phyloP scores from a whole-genome alignment of 768 basidiomycete species.

The Naganishia kalamii region DNA sequence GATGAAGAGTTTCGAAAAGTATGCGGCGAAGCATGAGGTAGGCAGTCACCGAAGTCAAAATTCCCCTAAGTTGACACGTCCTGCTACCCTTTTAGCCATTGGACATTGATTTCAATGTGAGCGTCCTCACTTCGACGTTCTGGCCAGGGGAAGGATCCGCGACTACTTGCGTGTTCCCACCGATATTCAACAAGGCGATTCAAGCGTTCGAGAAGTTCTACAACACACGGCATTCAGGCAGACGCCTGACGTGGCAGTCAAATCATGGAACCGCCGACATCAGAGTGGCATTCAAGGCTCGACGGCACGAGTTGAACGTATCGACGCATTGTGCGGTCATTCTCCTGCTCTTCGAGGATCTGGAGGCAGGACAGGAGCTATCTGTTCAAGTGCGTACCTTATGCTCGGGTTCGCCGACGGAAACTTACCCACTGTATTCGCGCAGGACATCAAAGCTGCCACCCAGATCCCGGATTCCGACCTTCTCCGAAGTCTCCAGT shows the following conservation, averaged over 20 bases:
- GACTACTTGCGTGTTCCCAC: conserved; percentile 61
- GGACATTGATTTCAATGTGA: conserved; percentile 59
- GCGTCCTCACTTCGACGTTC: conserved; percentile 90
- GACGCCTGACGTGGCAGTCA: conserved; percentile 86
- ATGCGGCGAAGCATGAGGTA: conserved; percentile 59
- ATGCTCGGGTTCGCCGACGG: not conserved
- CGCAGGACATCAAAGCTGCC: conserved; percentile 72
- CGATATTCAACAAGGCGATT: conserved; percentile 58
- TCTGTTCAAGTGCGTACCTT: conserved; percentile 61
- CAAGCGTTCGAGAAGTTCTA: conserved; percentile 85
- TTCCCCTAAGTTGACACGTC: not conserved
- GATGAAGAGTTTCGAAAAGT: conserved; percentile 64
- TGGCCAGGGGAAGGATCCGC: conserved; percentile 76
- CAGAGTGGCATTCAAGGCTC: conserved; percentile 67
- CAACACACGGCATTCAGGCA: conserved; percentile 76
- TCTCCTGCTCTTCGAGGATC: conserved; percentile 74
- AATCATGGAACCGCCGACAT: conserved; percentile 86
- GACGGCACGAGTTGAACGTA: conserved; percentile 83
- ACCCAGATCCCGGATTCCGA: conserved; percentile 70
- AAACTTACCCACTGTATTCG: not conserved
- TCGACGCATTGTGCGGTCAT: conserved; percentile 83
- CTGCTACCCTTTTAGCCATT: not conserved
- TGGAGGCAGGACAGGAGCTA: conserved; percentile 62
- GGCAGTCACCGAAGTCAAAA: conserved; percentile 28
- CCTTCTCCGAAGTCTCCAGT: conserved; percentile 86